Conservation (phyloP, 495 filamentous ascomycete species). For the Chaetomidium leptoderma region DNA sequence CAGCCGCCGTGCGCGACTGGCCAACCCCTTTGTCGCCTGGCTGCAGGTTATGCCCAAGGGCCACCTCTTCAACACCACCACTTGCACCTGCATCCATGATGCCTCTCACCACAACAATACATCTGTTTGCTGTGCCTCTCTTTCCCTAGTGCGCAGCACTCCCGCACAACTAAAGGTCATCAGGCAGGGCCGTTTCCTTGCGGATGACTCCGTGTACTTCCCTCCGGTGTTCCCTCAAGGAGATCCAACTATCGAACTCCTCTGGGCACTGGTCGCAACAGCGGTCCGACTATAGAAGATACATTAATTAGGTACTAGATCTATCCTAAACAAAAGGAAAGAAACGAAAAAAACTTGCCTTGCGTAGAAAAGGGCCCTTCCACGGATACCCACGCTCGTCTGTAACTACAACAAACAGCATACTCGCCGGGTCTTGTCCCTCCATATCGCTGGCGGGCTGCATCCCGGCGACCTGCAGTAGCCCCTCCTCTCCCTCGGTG, state of each 20-base stretch:
- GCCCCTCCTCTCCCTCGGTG: background rate
- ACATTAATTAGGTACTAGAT: too few relatives aligned
- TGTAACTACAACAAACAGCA: constrained; percentile 1
- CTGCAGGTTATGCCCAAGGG: too few relatives aligned
- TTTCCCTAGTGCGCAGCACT: too few relatives aligned
- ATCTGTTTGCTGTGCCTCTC: too few relatives aligned
- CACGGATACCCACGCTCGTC: background rate
- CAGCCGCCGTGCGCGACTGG: too few relatives aligned
- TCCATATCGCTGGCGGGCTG: background rate
- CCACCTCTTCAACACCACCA: too few relatives aligned
- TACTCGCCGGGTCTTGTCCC: constrained; percentile 1
- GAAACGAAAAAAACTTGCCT: constrained; percentile 2
- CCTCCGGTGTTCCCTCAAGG: background rate
- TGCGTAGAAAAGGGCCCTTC: background rate
- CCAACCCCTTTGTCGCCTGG: too few relatives aligned
- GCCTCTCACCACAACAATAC: too few relatives aligned
- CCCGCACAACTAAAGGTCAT: constrained; percentile 2
- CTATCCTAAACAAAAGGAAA: too few relatives aligned
- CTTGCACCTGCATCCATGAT: too few relatives aligned
- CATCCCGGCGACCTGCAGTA: background rate
- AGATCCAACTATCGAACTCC: background rate
- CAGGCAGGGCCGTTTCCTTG: background rate
- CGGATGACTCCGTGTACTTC: background rate
- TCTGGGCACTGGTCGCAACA: constrained; percentile 2
- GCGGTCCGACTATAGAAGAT: constrained; percentile 2